Percentiles rank a stretch among this genome's conserved stretches.
Evolutionary conservation across 2,329 filamentous ascomycete genomes (phyloP).

Genomic region (Ophiostoma quercus): DNA sequence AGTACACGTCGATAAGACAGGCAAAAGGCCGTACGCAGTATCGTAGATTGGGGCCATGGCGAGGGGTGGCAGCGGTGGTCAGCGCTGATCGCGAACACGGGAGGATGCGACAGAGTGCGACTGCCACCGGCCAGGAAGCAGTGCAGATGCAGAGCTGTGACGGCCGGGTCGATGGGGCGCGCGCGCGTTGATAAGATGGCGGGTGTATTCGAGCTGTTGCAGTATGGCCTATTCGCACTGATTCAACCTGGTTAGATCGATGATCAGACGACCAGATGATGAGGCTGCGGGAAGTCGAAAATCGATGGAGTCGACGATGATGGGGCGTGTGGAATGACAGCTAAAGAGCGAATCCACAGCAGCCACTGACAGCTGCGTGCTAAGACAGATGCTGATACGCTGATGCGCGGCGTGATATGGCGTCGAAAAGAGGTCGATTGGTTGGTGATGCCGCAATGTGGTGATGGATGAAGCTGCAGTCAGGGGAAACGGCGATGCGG

Average conservation of each 20-base stretch:
- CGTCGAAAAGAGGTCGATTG: neutral
- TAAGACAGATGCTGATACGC: neutral
- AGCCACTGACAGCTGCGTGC: conserved; percentile 10
- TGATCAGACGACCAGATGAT: neutral
- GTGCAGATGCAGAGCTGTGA: conserved; percentile 8
- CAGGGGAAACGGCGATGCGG: neutral
- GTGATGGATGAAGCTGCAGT: conserved; percentile 11
- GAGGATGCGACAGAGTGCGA: conserved; percentile 9
- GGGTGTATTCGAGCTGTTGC: neutral
- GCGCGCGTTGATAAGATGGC: neutral
- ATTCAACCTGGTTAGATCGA: neutral
- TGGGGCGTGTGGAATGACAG: conserved; percentile 8
- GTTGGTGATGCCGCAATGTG: neutral
- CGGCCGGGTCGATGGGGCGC: conserved; percentile 2
- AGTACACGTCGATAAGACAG: neutral
- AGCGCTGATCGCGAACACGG: conserved; percentile 12
- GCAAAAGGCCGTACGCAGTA: neutral
- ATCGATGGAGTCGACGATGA: conserved; percentile 8
- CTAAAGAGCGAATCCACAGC: conserved; percentile 8
- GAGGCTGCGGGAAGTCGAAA: neutral
- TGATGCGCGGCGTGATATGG: neutral
- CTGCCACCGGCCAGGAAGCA: conserved; percentile 13
- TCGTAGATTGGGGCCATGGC: conserved; percentile 8
- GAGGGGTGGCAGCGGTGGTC: conserved; percentile 5
- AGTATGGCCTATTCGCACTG: too few species aligned